Evolutionary conservation across 164 flowering plant genomes (phyloP).

Genomic region (Chimonanthus praecox): DNA sequence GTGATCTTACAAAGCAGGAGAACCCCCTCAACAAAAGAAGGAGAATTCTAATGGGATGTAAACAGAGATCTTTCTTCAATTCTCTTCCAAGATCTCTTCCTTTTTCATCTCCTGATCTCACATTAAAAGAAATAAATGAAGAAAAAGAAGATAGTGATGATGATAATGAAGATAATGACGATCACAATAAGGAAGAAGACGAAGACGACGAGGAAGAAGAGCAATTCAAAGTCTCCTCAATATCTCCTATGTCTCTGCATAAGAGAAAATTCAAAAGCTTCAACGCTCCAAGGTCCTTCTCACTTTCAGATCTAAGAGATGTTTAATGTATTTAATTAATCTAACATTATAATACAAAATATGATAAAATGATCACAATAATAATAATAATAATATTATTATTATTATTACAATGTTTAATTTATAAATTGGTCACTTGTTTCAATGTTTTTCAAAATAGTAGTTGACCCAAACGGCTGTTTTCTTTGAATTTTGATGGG

Average conservation of each 20-base stretch:
- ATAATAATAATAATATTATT: no score
- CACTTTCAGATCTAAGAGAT: constrained; percentile 13
- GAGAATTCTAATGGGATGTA: constrained; percentile 36
- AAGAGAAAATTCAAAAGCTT: constrained; percentile 12
- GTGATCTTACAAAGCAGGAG: constrained; percentile 47
- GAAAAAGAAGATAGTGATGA: not conserved
- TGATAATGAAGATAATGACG: not conserved
- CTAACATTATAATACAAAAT: no score
- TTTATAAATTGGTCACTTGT: no score
- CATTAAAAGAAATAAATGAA: not conserved
- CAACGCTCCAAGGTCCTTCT: constrained; percentile 15
- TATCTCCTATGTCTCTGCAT: constrained; percentile 6
- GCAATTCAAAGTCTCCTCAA: not conserved
- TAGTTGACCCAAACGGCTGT: no score
- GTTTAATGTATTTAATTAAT: not conserved
- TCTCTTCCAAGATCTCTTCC: constrained; percentile 40
- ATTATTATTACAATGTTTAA: no score
- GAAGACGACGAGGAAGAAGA: constrained; percentile 6
- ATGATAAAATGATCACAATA: no score
- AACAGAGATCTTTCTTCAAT: constrained; percentile 28
- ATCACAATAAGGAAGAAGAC: not conserved
- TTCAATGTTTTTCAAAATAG: no score
- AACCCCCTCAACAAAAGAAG: constrained; percentile 62
- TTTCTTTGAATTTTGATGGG: no score
- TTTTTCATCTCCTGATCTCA: not conserved